A percentile compares a stretch with the other conserved stretches of the same genome.
These are phyloP conservation scores for Mentha longifolia DNA, from an alignment of 257 asterid species.

Conservation along the genomic window DNA sequence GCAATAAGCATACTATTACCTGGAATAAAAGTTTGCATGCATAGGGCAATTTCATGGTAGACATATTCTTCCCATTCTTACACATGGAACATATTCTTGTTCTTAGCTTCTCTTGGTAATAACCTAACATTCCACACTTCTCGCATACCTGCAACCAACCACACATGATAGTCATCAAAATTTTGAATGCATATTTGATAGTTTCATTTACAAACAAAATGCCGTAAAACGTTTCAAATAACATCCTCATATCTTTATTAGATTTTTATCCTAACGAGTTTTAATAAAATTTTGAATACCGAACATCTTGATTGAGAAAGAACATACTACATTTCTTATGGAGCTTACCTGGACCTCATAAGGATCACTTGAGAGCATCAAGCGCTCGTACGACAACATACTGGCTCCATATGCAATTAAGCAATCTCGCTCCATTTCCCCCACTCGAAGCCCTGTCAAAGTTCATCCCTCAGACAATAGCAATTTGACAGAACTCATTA, in stretches of 20 bases:
- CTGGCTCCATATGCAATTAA: slow-evolving; percentile 98
- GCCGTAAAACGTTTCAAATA: neutral
- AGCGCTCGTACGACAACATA: slow-evolving; percentile 84
- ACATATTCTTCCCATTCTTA: slow-evolving; percentile 83
- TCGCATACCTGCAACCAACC: slow-evolving; percentile 68
- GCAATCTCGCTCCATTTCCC: slow-evolving; percentile 99
- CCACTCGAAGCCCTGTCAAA: slow-evolving; percentile 82
- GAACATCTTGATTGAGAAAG: no score
- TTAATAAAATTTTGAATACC: no score
- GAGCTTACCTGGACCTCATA: slow-evolving; percentile 83
- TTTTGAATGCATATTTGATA: no score
- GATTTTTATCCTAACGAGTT: no score
- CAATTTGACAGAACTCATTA: neutral
- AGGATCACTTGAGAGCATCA: slow-evolving; percentile 96
- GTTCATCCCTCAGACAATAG: slow-evolving; percentile 31
- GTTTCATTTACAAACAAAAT: slow-evolving; percentile 13
- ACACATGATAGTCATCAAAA: slow-evolving; percentile 7
- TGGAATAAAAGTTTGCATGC: slow-evolving; percentile 98
- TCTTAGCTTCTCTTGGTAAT: slow-evolving; percentile 73
- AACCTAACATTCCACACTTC: slow-evolving; percentile 93
- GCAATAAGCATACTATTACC: slow-evolving; percentile 57
- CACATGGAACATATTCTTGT: slow-evolving; percentile 79
- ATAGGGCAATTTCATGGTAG: slow-evolving; percentile 96
- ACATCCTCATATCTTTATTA: no score
- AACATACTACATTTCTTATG: no score